Conservation (phyloP, 2,329 filamentous ascomycete species). For the Colletotrichum destructivum region DNA sequence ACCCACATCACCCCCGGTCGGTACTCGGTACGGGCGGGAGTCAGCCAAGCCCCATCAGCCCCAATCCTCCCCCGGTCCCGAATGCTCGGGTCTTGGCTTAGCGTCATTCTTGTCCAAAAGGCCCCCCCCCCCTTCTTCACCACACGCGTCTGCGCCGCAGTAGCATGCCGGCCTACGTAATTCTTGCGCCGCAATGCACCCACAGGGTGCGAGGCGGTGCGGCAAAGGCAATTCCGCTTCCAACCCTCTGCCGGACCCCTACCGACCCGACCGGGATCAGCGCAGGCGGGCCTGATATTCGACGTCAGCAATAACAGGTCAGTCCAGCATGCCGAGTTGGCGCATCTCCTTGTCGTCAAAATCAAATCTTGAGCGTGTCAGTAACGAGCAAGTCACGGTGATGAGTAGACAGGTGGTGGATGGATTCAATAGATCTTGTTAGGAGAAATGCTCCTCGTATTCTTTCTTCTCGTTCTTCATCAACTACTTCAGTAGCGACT, state of each 20-base stretch:
- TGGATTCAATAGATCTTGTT: neutral
- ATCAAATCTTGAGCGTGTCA: neutral
- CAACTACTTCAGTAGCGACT: slow-evolving; percentile 45
- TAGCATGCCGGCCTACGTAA: no score
- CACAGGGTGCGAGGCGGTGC: neutral
- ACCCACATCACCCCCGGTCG: neutral
- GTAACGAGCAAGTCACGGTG: neutral
- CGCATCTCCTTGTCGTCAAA: no score
- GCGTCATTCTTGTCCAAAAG: neutral
- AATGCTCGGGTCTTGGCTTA: slow-evolving; percentile 28
- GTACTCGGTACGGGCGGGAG: neutral
- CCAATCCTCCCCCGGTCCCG: neutral
- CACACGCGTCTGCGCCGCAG: slow-evolving; percentile 5
- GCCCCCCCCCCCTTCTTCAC: neutral
- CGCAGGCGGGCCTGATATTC: neutral
- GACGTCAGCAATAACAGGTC: neutral
- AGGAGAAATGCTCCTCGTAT: slow-evolving; percentile 30
- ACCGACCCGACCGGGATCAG: slow-evolving; percentile 5
- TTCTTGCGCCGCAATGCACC: neutral
- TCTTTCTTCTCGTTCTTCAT: slow-evolving; percentile 32
- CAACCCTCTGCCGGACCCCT: no score
- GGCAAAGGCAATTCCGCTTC: neutral
- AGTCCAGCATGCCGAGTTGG: neutral
- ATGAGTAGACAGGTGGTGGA: no score
- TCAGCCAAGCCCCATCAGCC: neutral